phyloP scores from a whole-genome alignment of 202 grass and related monocot species.

The Saccharum hybrid region DNA sequence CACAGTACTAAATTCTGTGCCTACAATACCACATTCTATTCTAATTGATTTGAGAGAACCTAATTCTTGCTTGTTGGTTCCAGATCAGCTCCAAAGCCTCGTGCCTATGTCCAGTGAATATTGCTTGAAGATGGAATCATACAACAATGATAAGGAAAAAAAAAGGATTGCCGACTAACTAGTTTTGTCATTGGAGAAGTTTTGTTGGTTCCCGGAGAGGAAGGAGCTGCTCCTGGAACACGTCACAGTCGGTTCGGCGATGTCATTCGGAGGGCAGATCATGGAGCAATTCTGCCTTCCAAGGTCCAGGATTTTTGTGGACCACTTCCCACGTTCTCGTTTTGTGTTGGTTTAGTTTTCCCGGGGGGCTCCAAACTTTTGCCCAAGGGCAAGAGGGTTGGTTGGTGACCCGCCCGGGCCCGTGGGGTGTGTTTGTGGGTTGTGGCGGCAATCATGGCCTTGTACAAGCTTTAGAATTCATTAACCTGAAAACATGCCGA shows the following conservation, averaged over 20 bases:
- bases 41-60: neutral
- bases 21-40: slow-evolving; percentile 26
- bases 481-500: slow-evolving; percentile 45
- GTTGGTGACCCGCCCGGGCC: slow-evolving; percentile 61
- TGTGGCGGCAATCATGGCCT: slow-evolving; percentile 73
- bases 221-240: slow-evolving; percentile 49
- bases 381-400: slow-evolving; percentile 51
- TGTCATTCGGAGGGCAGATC: slow-evolving; percentile 57
- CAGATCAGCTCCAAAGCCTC: slow-evolving; percentile 9
- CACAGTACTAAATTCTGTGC: slow-evolving; percentile 17
- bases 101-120: neutral
- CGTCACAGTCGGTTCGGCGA: slow-evolving; percentile 45
- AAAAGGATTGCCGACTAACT: slow-evolving; percentile 27
- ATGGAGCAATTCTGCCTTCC: slow-evolving; percentile 64
- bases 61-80: slow-evolving; percentile 42
- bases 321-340: slow-evolving; percentile 52
- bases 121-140: slow-evolving; percentile 27
- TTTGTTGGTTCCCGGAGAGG: slow-evolving; percentile 34
- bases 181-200: slow-evolving; percentile 48
- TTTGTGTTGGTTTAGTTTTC: slow-evolving; percentile 39
- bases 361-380: slow-evolving; percentile 54
- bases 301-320: slow-evolving; percentile 66
- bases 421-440: slow-evolving; percentile 66
- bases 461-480: slow-evolving; percentile 45
- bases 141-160: slow-evolving; percentile 30